phyloP scores from a whole-genome alignment of 1,284 basidiomycete genomes.

The Ustilago xerochloae region DNA sequence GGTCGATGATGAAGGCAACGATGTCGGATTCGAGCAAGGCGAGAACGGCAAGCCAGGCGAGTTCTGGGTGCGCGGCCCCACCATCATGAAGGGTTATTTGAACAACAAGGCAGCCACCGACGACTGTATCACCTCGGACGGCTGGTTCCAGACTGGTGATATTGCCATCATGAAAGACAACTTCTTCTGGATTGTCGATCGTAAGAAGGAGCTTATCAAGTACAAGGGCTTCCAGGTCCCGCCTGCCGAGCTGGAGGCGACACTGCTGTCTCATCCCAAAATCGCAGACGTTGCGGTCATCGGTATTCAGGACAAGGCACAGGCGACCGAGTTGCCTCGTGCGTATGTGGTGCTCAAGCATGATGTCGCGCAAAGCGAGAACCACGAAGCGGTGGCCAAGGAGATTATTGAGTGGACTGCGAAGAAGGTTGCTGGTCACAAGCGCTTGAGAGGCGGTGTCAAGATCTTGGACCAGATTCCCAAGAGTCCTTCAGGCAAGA shows the following conservation, averaged over 20 bases:
- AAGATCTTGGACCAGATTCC: conserved; percentile 57
- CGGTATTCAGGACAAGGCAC: conserved; percentile 35
- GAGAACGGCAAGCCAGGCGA: conserved; percentile 69
- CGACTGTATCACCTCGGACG: conserved; percentile 54
- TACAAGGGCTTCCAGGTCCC: conserved; percentile 62
- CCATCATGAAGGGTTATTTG: conserved; percentile 57
- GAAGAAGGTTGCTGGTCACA: conserved; percentile 66
- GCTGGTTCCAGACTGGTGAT: conserved; percentile 60
- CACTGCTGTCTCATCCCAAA: conserved; percentile 48
- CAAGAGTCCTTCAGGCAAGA: conserved; percentile 66
- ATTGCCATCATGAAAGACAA: conserved; percentile 53
- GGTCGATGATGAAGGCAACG: conserved; percentile 72
- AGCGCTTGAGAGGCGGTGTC: conserved; percentile 67
- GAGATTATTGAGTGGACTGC: conserved; percentile 65
- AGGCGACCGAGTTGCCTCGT: conserved; percentile 59
- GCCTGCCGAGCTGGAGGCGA: conserved; percentile 55
- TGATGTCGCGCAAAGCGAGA: conserved; percentile 36
- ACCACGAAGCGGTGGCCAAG: conserved; percentile 50
- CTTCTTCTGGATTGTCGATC: conserved; percentile 59
- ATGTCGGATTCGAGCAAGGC: conserved; percentile 70
- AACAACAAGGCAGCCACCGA: conserved; percentile 47
- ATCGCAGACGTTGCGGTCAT: conserved; percentile 51
- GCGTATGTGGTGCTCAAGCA: conserved; percentile 65
- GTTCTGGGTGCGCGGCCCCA: conserved; percentile 43
- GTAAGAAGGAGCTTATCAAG: conserved; percentile 62